phyloP scores from a whole-genome alignment of 371 early-diverging fungal genomes.

The Apophysomyces trapeziformis region DNA sequence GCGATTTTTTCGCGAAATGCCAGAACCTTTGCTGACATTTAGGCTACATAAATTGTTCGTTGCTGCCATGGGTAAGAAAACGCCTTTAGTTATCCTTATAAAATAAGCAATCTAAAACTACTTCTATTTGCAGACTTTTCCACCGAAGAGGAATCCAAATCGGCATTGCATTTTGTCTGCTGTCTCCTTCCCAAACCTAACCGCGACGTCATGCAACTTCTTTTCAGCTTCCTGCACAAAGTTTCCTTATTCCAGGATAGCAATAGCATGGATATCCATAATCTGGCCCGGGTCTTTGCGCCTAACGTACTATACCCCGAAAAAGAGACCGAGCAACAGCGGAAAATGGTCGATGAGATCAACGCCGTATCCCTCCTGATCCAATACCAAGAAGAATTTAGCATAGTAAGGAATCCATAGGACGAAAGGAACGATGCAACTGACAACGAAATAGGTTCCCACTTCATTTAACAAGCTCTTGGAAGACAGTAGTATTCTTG shows the following conservation, averaged over 20 bases:
- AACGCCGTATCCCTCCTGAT: slow-evolving; percentile 73
- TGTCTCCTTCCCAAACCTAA: slow-evolving; percentile 89
- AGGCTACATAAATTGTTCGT: slow-evolving; percentile 83
- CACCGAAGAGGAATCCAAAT: slow-evolving; percentile 44
- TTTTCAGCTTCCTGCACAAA: slow-evolving; percentile 80
- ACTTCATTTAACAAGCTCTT: background rate
- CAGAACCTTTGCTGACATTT: slow-evolving; percentile 92
- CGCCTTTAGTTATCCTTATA: background rate
- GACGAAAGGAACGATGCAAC: no score
- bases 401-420: slow-evolving; percentile 48
- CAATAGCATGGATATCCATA: slow-evolving; percentile 89
- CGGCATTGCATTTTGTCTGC: slow-evolving; percentile 74
- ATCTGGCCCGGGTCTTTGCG: slow-evolving; percentile 89
- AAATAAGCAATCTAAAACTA: background rate
- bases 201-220: slow-evolving; percentile 84
- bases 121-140: slow-evolving; percentile 32
- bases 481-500: background rate
- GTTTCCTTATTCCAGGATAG: slow-evolving; percentile 74
- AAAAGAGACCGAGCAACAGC: slow-evolving; percentile 40
- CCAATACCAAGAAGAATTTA: slow-evolving; percentile 70
- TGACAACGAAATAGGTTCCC: background rate
- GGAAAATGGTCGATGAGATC: slow-evolving; percentile 70
- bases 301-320: slow-evolving; percentile 93
- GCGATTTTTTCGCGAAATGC: slow-evolving; percentile 89
- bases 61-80: slow-evolving; percentile 59